These are phyloP conservation scores for Aspergillus sp. DNA, from an alignment of 2,329 filamentous ascomycete genomes.

Conservation along the genomic window DNA sequence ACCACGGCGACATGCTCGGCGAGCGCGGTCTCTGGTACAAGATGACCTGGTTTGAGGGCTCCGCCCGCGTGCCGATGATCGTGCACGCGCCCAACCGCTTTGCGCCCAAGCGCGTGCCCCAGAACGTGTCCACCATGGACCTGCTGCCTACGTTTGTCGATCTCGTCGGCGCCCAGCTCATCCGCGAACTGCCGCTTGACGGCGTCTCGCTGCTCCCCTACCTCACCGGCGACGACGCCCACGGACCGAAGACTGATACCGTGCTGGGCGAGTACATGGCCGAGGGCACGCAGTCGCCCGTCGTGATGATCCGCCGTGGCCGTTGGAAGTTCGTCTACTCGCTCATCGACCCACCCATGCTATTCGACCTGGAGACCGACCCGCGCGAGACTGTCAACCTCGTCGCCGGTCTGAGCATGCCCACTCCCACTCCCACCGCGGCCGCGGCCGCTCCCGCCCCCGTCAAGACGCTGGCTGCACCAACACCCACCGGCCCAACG, in stretches of 20 bases:
- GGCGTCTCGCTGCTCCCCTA: constrained; percentile 79
- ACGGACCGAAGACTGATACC: constrained; percentile 63
- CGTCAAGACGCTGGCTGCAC: constrained; percentile 36
- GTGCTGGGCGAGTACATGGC: constrained; percentile 96
- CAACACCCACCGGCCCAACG: constrained; percentile 11
- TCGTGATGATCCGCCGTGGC: constrained; percentile 91
- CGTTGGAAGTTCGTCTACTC: constrained; percentile 90
- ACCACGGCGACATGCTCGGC: constrained; percentile 94
- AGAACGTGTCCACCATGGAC: constrained; percentile 89
- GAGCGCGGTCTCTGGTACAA: constrained; percentile 93
- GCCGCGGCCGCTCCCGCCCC: constrained; percentile 38
- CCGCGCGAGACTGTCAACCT: constrained; percentile 76
- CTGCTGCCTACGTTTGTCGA: constrained; percentile 86
- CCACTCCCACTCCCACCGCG: too few relatives aligned
- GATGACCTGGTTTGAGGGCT: constrained; percentile 95
- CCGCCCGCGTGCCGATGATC: constrained; percentile 82
- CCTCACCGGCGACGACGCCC: constrained; percentile 53
- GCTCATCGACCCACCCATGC: constrained; percentile 76
- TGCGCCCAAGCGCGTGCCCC: constrained; percentile 68
- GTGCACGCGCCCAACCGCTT: constrained; percentile 77
- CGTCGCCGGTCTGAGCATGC: constrained; percentile 31
- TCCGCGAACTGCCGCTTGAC: constrained; percentile 75
- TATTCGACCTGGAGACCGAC: constrained; percentile 76
- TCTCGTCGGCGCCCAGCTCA: constrained; percentile 68
- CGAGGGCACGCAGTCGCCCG: constrained; percentile 81